A percentile compares a stretch with the other conserved stretches of the same genome.
Conservation (phyloP, 495 filamentous ascomycete genomes). For the Podospora pseudocomata region DNA sequence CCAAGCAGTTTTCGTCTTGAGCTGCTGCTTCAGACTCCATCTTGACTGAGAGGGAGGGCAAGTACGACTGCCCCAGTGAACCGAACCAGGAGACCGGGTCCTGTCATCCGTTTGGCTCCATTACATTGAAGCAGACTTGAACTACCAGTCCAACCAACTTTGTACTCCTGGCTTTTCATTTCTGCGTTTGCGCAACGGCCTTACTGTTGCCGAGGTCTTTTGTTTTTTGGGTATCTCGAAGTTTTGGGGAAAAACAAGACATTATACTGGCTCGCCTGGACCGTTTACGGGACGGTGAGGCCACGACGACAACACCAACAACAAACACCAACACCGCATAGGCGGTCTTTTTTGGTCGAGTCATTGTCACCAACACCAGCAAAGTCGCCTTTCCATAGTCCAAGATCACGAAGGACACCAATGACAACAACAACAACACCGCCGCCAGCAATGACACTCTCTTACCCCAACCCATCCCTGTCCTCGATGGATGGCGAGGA, state of each 20-base stretch:
- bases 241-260: not conserved
- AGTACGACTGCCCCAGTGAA: not conserved
- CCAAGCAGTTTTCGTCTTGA: not conserved
- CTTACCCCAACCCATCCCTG: constrained; percentile 31
- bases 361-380: not conserved
- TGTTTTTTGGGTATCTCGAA: not conserved
- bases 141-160: not conserved
- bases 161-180: not conserved
- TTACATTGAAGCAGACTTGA: not conserved
- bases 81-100: not conserved
- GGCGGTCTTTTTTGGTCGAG: not conserved
- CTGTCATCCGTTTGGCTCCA: not conserved
- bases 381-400: too few species aligned
- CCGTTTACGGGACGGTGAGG: not conserved
- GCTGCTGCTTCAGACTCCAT: not conserved
- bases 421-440: constrained; percentile 14
- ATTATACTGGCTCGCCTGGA: not conserved
- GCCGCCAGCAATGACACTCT: constrained; percentile 18
- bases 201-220: not conserved
- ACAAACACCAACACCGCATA: not conserved
- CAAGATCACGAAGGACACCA: not conserved
- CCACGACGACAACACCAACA: not conserved
- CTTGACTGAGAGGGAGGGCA: not conserved
- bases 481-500: constrained; percentile 21
- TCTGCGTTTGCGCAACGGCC: constrained; percentile 5